phyloP scores from a whole-genome alignment of 768 basidiomycete species.

The Leccinum rimulosum region DNA sequence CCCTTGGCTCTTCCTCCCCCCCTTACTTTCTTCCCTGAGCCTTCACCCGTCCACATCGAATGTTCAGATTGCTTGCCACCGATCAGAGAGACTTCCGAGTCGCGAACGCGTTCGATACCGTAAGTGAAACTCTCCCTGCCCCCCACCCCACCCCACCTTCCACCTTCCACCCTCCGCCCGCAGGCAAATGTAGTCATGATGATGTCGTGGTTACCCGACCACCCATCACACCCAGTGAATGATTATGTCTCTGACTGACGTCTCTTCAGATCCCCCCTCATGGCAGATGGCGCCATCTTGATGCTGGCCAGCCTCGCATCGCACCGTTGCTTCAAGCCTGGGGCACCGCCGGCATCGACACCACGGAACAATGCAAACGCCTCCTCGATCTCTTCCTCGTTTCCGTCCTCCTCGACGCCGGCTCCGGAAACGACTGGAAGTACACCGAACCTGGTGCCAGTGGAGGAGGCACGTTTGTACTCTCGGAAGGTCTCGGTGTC shows the following conservation, averaged over 20 bases:
- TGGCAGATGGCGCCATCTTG: conserved; percentile 88
- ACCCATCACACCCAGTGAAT: background rate
- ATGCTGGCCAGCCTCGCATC: conserved; percentile 64
- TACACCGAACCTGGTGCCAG: conserved; percentile 59
- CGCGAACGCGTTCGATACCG: conserved; percentile 55
- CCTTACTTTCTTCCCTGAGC: background rate
- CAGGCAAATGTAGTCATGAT: background rate
- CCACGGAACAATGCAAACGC: conserved; percentile 63
- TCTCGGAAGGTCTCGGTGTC: conserved; percentile 84
- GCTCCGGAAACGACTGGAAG: conserved; percentile 81
- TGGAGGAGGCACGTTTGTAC: conserved; percentile 51
- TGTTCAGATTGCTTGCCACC: background rate
- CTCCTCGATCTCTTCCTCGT: conserved; percentile 87
- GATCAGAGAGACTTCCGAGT: conserved; percentile 66
- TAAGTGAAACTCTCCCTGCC: conserved; percentile 32
- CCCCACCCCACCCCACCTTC: background rate
- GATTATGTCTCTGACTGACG: conserved; percentile 3
- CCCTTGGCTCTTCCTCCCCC: background rate
- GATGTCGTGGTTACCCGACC: background rate
- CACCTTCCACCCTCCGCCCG: conserved; percentile 9
- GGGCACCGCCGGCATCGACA: conserved; percentile 42
- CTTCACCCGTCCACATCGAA: conserved; percentile 6
- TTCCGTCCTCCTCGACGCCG: conserved; percentile 92
- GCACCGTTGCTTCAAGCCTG: conserved; percentile 57
- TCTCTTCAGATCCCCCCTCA: conserved; percentile 75